Evolutionary conservation across 192 early-diverging fungal species (phyloP).

Genomic region (Podila epigama): DNA sequence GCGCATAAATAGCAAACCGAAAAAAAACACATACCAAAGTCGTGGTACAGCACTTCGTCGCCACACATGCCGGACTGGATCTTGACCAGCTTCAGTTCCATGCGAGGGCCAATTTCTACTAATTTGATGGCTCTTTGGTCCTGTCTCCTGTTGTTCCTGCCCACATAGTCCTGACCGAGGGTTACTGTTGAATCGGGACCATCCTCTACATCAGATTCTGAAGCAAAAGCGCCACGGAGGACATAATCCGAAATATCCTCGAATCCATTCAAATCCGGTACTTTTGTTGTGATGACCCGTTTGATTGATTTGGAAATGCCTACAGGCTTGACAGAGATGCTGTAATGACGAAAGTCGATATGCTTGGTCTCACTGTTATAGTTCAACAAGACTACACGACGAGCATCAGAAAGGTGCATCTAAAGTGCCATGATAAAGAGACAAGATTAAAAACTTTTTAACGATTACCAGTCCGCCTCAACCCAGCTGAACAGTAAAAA

Average conservation of each 20-base stretch:
- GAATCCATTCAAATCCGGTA: conserved; percentile 81
- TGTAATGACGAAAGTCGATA: conserved; percentile 96
- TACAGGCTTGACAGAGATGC: conserved; percentile 84
- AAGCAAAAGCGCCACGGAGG: conserved; percentile 67
- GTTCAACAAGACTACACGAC: conserved; percentile 92
- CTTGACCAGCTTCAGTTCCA: conserved; percentile 88
- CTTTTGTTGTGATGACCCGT: conserved; percentile 74
- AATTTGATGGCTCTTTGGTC: conserved; percentile 89
- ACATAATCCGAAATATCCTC: conserved; percentile 96
- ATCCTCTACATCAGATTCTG: conserved; percentile 94
- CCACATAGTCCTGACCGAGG: conserved; percentile 82
- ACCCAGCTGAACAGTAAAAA: too few species aligned
- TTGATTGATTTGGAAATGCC: conserved; percentile 94
- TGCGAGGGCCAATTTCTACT: conserved; percentile 89
- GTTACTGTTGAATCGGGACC: conserved; percentile 87
- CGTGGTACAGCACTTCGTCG: conserved; percentile 94
- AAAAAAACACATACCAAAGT: conserved; percentile 63
- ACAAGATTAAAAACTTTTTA: neutral
- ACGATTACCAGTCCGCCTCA: too few species aligned
- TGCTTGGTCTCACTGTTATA: conserved; percentile 81
- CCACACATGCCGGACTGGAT: conserved; percentile 88
- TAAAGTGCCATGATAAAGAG: conserved; percentile 19
- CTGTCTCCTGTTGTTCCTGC: conserved; percentile 72
- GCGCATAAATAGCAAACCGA: too few species aligned
- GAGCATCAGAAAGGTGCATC: conserved; percentile 90